Evolutionary conservation across 1,284 basidiomycete species (phyloP), one percentile per base, ranked within the genome.

Genomic region (Cutaneotrichosporon arboriforme): DNA sequence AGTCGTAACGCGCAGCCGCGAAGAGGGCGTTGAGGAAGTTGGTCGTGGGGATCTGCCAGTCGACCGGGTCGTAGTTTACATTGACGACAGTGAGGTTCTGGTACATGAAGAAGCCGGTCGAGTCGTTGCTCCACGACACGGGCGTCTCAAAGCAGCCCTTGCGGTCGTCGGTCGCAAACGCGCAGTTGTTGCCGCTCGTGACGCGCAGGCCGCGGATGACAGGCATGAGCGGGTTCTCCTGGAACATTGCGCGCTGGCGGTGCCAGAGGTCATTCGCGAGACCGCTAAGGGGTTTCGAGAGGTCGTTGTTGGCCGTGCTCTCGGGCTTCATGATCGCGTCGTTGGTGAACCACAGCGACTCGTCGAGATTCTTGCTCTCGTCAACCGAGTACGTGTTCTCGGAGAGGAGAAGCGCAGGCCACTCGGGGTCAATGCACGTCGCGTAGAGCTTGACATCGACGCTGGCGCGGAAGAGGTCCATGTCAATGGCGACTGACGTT

Each of bases 401-500:
- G 22, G 54, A 38, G 38, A 48, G 54, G 14, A 59, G 51, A 12
- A 59, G 54, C 1, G 57, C 57, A 1, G 57, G 57, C 57, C 57
- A 59, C 45, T 55, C 47, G 48, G 57, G 57, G 51, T 59, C 57
- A 17, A 59, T 54, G 54, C 57, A 59, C n/a, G 57, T 59, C 9
- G 57, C 57, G 35, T 59, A 59, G 22, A 56, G 43, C 51, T 56
- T 54, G 23, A 59, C 49, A 2, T 23, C 40, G 41, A 59, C 49
- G 13, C 41, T 22, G 26, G 57, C 51, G 35, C 51, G 49, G 21
- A 48, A 31, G 26, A 59, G 57, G 51, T 59, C 57, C 54, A 59
- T 55, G 54, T 59, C 54, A 31, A 59, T 37, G 22, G 47, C 12
- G 8, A 51, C 52, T 51, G 46, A 8, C 20, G 46, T 54, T 17